Evolutionary conservation across 345 rosid genomes (phyloP), one percentile per base, ranked within the genome.

Genomic region (Mangifera indica): DNA sequence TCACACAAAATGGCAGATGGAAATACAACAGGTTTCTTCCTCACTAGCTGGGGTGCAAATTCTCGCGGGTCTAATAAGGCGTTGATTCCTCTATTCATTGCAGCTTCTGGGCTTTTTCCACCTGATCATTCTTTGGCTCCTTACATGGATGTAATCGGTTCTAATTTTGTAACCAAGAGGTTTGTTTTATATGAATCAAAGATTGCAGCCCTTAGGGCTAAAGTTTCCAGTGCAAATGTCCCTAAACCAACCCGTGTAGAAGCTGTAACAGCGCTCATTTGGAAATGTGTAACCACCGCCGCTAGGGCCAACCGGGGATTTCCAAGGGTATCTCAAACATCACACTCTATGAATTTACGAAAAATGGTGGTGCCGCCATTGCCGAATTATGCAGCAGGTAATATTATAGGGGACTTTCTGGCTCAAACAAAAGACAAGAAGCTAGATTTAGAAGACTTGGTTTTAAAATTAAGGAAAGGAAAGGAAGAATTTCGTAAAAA

Each of bases 371-470:
- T 40, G 15, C 81, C 77, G 8, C 40, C 66, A 1, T n/a, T 73
- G 65, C n/a, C 77, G 7, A 60, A 63, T 7, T 0, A 48, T 18
- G 22, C 46, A 7, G 22, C 63, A 13, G 81, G 81, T 7, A 77
- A 77, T 25, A 32, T 72, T 57, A 13, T 62, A 3, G 75, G 75
- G 24, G 20, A 48, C 53, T 80, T 83, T 48, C 64, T 75, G 49
- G 80, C 81, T 3, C 44, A 59, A 65, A 75, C 74, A 45, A 77
- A 58, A 52, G 44, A 70, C 51, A 74, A 64, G 54, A 66, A 75
- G 65, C 48, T 63, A 57, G 78, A 83, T 63, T 70, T 83, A 59
- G 70, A 70, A 20, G 63, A 62, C 66, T 64, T 83, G 61, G 76
- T 77, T 1, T 42, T 1, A 10, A 5, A 74, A 25, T 52, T 77